These are phyloP conservation scores for Basidiobolus heterosporus DNA, from an alignment of 371 early-diverging fungal genomes.

Conservation along the genomic window DNA sequence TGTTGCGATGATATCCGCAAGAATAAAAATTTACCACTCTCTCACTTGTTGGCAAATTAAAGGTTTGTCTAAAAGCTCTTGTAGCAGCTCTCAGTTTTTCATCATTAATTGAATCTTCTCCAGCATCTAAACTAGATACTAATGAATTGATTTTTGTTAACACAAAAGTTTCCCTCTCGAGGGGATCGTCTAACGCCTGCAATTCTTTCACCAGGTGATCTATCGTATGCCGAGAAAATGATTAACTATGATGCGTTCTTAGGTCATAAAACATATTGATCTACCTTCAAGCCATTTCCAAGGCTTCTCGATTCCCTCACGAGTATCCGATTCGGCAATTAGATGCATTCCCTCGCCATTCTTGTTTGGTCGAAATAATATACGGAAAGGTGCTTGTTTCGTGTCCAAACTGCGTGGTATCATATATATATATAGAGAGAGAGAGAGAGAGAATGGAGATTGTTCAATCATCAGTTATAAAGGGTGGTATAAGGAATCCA, in stretches of 20 bases:
- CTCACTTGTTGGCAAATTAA: conserved; percentile 63
- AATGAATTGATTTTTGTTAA: conserved; percentile 77
- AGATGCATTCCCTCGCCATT: conserved; percentile 27
- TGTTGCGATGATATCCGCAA: conserved; percentile 65
- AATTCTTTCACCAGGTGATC: conserved; percentile 55
- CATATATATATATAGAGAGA: too few species aligned
- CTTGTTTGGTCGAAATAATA: conserved; percentile 53
- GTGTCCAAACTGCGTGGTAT: conserved; percentile 57
- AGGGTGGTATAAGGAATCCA: neutral
- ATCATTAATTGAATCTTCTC: conserved; percentile 8
- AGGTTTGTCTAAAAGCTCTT: conserved; percentile 79
- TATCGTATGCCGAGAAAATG: conserved; percentile 6
- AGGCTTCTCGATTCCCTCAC: conserved; percentile 61
- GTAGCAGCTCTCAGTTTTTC: conserved; percentile 75
- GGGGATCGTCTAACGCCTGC: conserved; percentile 47
- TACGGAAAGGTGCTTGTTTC: conserved; percentile 82
- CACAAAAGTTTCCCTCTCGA: conserved; percentile 69
- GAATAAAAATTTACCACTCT: conserved; percentile 89
- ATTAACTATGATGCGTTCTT: neutral
- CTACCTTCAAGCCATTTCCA: conserved; percentile 79
- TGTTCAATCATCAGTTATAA: neutral
- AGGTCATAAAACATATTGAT: neutral
- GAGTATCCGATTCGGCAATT: conserved; percentile 61
- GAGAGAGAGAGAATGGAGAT: too few species aligned
- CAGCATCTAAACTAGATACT: conserved; percentile 31